Evolutionary conservation across 352 stramenopile genomes (phyloP).

Genomic region (Phytophthora multivora): DNA sequence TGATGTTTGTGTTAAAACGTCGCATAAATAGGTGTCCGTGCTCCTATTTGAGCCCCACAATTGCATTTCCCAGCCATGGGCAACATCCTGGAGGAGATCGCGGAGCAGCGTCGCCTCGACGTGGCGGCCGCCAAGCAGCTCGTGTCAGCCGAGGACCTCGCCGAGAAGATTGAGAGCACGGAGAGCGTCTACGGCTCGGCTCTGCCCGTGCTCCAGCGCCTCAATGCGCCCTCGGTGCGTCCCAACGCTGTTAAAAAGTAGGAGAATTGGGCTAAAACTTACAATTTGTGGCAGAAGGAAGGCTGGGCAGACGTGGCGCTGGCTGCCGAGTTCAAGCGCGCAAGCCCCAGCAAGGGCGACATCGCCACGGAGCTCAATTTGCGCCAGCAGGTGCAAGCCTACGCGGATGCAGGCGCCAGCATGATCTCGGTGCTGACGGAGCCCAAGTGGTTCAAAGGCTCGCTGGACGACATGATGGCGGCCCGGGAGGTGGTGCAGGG

Average conservation of each 20-base stretch:
- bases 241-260: neutral
- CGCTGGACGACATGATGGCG: constrained; percentile 84
- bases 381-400: constrained; percentile 90
- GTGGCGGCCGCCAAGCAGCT: constrained; percentile 61
- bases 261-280: neutral
- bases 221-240: constrained; percentile 78
- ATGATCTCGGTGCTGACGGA: constrained; percentile 99
- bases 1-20: neutral
- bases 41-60: constrained; percentile 1
- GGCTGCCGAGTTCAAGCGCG: constrained; percentile 98
- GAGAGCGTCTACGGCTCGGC: constrained; percentile 82
- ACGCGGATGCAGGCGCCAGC: constrained; percentile 92
- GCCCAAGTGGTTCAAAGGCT: constrained; percentile 97
- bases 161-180: constrained; percentile 75
- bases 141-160: constrained; percentile 56
- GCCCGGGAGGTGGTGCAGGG: constrained; percentile 58
- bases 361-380: constrained; percentile 88
- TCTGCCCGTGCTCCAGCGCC: constrained; percentile 86
- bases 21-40: neutral
- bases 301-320: constrained; percentile 89
- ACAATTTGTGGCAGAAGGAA: constrained; percentile 37
- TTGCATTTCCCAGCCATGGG: constrained; percentile 30
- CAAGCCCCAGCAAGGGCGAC: constrained; percentile 96
- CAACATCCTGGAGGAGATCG: constrained; percentile 84
- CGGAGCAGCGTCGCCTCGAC: constrained; percentile 69